Evolutionary conservation across 176 grass and related monocot species (phyloP).

Genomic region (Cenchrus fungigraminus): DNA sequence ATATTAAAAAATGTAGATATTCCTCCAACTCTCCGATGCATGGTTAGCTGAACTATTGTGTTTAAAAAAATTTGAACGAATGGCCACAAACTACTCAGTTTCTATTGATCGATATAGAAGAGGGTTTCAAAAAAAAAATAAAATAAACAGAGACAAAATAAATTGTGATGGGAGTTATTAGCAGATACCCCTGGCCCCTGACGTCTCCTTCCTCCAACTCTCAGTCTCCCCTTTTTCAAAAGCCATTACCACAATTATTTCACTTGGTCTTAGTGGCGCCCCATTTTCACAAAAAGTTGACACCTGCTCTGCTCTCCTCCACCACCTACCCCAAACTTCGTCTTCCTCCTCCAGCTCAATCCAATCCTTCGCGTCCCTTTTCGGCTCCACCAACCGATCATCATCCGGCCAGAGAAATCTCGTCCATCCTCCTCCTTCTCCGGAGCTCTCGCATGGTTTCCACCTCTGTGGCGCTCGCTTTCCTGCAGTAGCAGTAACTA

Average conservation of each 20-base stretch:
- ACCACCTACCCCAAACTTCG: conserved; percentile 8
- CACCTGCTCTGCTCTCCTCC: conserved; percentile 19
- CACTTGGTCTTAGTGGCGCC: conserved; percentile 7
- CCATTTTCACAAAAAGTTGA: conserved; percentile 29
- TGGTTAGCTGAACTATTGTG: too few relatives aligned
- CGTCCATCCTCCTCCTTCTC: background rate
- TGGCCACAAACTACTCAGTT: too few relatives aligned
- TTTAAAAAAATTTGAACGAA: too few relatives aligned
- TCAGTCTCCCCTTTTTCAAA: background rate
- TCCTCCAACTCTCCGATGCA: too few relatives aligned
- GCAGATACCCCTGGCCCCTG: background rate
- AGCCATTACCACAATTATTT: background rate
- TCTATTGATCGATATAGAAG: too few relatives aligned
- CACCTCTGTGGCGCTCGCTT: background rate
- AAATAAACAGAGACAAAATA: background rate
- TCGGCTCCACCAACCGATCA: background rate
- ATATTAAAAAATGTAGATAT: background rate
- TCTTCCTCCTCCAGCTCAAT: background rate
- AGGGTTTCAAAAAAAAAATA: background rate
- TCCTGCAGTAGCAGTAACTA: background rate
- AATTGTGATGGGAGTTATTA: background rate
- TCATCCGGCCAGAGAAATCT: background rate
- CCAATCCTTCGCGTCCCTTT: background rate
- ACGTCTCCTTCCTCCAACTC: background rate
- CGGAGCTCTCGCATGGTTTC: background rate